Evolutionary conservation across 768 basidiomycete species (phyloP), one percentile per base, ranked within the genome.

Genomic region (Psilocybe azurescens): DNA sequence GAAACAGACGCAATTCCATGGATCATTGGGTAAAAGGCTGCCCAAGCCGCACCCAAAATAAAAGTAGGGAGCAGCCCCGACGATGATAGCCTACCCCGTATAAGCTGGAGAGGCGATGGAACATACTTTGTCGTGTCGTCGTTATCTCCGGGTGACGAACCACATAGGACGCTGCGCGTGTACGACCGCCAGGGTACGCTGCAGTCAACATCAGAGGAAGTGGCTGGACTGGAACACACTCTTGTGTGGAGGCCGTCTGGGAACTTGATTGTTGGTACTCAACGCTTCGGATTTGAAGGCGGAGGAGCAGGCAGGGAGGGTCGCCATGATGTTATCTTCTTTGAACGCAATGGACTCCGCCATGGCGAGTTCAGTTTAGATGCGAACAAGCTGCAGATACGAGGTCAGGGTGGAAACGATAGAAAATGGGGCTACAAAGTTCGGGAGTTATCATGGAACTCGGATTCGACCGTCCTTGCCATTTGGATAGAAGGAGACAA

Each of bases 1-100:
- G 1, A 97, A 96, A 70, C 84, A 92, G 72, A 99, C 97, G 0
- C 97, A 99, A 70, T 99, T 99, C 72, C 95, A 98, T 67, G 97
- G 97, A 9, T 97, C 95, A 0, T 79, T 94, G 3, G 97, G 97
- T 16, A 98, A 98, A 77, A 84, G 1, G 91, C 91, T 24, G 93
- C 94, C 0, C 84, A 86, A 64, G 80, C 83, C 29, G 77, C 83
- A 5, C 64, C 75, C 14, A 67, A 76, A 38, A 70, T 75, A 3
- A 70, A 67, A 33, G 77, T 85, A 18, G 83, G 84, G 20, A 77
- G 80, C 7, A 89, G 86, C 65, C 88, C 88, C 2, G 86, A 89
- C 63, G 95, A 98, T 66, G 89, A 95, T 58, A 73, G 68, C 2
- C 70, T 80, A 33, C 89, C 92, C 0, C 86, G 90, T 7, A 86